These are phyloP conservation scores for Filobasidium floriforme DNA, from an alignment of 768 basidiomycete species.

Conservation along the genomic window DNA sequence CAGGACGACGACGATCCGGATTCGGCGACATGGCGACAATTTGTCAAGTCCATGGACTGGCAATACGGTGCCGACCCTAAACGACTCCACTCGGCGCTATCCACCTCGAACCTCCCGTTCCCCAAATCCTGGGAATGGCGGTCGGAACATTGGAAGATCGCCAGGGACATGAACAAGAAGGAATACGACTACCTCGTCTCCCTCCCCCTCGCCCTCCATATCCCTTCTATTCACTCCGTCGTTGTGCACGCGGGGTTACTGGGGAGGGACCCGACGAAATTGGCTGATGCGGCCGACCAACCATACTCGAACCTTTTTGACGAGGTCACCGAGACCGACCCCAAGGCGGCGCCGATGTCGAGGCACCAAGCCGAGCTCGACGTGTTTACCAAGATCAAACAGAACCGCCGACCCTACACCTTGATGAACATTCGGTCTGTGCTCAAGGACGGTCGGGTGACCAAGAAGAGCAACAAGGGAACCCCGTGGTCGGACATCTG, in stretches of 20 bases:
- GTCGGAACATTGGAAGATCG: constrained; percentile 68
- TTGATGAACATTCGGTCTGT: constrained; percentile 65
- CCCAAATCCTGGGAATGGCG: constrained; percentile 61
- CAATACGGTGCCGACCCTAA: neutral
- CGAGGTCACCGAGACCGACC: constrained; percentile 34
- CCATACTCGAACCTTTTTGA: constrained; percentile 20
- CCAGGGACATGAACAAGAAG: constrained; percentile 56
- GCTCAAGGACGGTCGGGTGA: constrained; percentile 45
- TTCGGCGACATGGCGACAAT: constrained; percentile 43
- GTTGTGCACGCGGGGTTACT: constrained; percentile 80
- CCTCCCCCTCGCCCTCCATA: constrained; percentile 67
- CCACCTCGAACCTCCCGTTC: constrained; percentile 27
- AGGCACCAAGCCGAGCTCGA: constrained; percentile 61
- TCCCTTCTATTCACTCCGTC: constrained; percentile 63
- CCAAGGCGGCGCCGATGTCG: neutral
- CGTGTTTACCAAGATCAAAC: constrained; percentile 61
- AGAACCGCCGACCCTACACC: constrained; percentile 71
- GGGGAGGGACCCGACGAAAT: constrained; percentile 58
- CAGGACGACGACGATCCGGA: constrained; percentile 31
- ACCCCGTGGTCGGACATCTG: constrained; percentile 70
- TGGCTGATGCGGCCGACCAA: constrained; percentile 47
- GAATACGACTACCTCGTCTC: constrained; percentile 66
- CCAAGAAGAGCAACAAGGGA: constrained; percentile 51
- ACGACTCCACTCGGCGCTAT: neutral
- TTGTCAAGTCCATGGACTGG: constrained; percentile 31